Evolutionary conservation across 148 eudicot genomes (phyloP), one percentile per base, ranked within the genome.

Genomic region (Nepenthes gracilis): DNA sequence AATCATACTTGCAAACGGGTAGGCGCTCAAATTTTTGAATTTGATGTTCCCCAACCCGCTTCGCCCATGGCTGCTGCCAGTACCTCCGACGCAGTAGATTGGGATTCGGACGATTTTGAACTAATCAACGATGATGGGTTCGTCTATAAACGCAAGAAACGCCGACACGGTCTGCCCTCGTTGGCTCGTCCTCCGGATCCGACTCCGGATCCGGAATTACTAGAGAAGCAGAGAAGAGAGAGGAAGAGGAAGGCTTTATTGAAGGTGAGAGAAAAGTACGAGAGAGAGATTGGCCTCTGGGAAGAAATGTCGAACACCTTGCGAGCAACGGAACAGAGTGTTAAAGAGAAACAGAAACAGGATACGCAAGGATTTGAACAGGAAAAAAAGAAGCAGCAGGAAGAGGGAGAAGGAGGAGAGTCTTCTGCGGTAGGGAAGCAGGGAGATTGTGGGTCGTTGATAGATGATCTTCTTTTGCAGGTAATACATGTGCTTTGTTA

Each of bases 121-220:
- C 33, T 80, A 32, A 57, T 82, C 43, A 75, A 78, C 76, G 85
- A 77, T 77, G 88, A 80, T 9, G 95, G 86, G 48, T 80, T 86
- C 72, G 83, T 84, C 43, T 82, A 72, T 88, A 74, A 73, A 72
- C 88, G 91, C 54, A 72, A 72, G 67, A 82, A 77, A 57, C 91
- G 83, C 50, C 83, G 73, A 43, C 64, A 69, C 10, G 78, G 83
- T 64, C 6, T 3, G 6, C 74, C 77, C 40, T 36, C 76, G 12
- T 11, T 74, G 12, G 69, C 75, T n/a, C 77, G 61, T 2, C 72
- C 68, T 0, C 38, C 61, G 10, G 81, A 67, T 36, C 78, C 77
- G 51, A 84, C 74, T 0, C 78, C 82, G 52, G 91, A 84, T 70
- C 78, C 88, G 50, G 77, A 64, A 10, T 62, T 57, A n/a, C 87